Evolutionary conservation across 129 eudicot genomes (phyloP), one percentile per base, ranked within the genome.

Genomic region (Centrapalus pauciflorus): DNA sequence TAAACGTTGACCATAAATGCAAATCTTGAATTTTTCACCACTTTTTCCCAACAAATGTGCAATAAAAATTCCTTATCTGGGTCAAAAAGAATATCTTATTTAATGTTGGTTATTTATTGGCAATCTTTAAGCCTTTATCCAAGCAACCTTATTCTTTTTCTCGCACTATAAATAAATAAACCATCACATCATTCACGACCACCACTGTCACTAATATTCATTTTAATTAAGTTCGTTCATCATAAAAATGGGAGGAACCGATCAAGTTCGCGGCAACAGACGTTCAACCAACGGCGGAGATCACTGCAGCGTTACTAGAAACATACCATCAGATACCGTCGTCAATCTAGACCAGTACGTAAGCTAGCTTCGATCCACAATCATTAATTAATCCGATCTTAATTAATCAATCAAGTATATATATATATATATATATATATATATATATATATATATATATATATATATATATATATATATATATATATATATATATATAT

Each of bases 281-380:
- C 69, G 69, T 33, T 67, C 74, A 63, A 0, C 54, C 69, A 33
- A 46, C 34, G 62, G 14, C n/a, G 69, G 45, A 6, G 55, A 72
- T 13, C 60, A n/a, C 29, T 48, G 66, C 16, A 57, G 33, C 23
- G 58, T 59, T 52, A 48, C 68, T 26, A 58, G 38, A 48, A 67
- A 34, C 54, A 26, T 66, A 24, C 12, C 60, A 25, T 19, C 75
- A 4, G 85, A 81, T 8, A 49, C 78, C 25, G 29, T 77, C 34
- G 65, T 87, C 81, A 84, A 84, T 68, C 78, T 87, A 4, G 95
- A 87, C 64, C 90, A 84, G 95, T 87, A 76, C 19, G 71, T 49
- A 10, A 10, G 4, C 8, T 29, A 23, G 1, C 26, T 43, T 33
- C 17, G 3, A 2, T 64, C n/a, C n/a, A n/a, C n/a, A n/a, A n/a